Percentiles rank a stretch among this genome's conserved stretches.
These are phyloP conservation scores for Mycena crocata DNA, from an alignment of 768 basidiomycete species.

Conservation along the genomic window DNA sequence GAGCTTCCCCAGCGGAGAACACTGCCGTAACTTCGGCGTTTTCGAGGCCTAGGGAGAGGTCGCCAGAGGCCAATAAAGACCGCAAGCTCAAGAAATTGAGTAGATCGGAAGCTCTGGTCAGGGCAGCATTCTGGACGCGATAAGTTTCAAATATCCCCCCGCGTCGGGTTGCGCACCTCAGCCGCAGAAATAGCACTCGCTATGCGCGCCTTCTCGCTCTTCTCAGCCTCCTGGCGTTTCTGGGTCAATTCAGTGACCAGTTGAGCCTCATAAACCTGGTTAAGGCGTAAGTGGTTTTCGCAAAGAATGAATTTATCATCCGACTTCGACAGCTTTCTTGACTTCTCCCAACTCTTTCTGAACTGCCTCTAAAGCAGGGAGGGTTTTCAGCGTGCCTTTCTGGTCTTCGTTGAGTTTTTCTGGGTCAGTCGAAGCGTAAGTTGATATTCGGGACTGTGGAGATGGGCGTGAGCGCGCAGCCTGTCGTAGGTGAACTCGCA, in stretches of 20 bases:
- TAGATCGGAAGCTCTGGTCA: slow-evolving; percentile 60
- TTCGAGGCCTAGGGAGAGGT: slow-evolving; percentile 55
- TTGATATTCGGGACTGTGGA: slow-evolving; percentile 74
- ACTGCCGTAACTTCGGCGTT: slow-evolving; percentile 68
- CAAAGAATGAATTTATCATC: slow-evolving; percentile 27
- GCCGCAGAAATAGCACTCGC: slow-evolving; percentile 66
- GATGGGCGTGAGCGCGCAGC: background rate
- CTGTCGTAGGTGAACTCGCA: slow-evolving; percentile 12
- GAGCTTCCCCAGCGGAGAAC: slow-evolving; percentile 60
- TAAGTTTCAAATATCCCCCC: background rate
- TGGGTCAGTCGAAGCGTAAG: slow-evolving; percentile 73
- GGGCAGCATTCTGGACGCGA: slow-evolving; percentile 53
- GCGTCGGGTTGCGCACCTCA: slow-evolving; percentile 57
- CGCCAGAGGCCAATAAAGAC: slow-evolving; percentile 57
- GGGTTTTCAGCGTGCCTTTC: slow-evolving; percentile 74
- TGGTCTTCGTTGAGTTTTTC: slow-evolving; percentile 92
- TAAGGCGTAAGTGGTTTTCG: slow-evolving; percentile 3
- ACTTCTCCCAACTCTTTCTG: slow-evolving; percentile 88
- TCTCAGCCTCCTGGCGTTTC: slow-evolving; percentile 68
- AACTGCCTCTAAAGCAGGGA: slow-evolving; percentile 81
- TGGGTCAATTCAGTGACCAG: slow-evolving; percentile 63
- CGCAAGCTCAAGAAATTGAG: slow-evolving; percentile 72
- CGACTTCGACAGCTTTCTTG: slow-evolving; percentile 86
- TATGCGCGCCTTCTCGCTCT: slow-evolving; percentile 65
- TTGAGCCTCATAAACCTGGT: slow-evolving; percentile 74